Base-by-base conservation (phyloP, 2,329 filamentous ascomycete species). In the Fusarium nematophilum region DNA sequence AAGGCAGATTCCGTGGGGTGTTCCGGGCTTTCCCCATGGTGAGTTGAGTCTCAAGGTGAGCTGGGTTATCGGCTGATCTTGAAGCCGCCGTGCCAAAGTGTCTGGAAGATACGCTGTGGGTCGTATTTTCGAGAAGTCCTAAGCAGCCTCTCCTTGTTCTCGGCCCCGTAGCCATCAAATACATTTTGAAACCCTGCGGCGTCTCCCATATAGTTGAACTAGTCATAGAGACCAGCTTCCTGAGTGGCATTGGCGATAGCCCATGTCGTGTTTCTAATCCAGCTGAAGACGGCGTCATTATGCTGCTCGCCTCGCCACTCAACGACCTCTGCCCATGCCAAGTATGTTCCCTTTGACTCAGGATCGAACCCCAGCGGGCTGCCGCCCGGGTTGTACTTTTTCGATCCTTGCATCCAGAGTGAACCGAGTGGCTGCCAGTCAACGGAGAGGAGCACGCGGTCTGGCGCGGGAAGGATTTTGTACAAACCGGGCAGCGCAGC, bases 311-410 rank as follows among this genome's bases (percentile, higher is more conserved):
- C 51, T 2, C 40, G 60, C 59, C 61, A 64, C 10, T 64, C 61
- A 14, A 64, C 36, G 3, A 60, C 61, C 37, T 64, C 61, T 3
- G 59, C 59, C 59, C 59, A 64, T 3, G 51, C 51, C 5, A 64
- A 37, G 5, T 64, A 64, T 1, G 56, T 60, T 4, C 61, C 61
- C 26, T 64, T 60, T 0, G 36, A 30, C 15, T n/a, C 44, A 0
- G 38, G 72, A 2, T 64, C 47, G 3, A 64, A 10, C 0, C 59
- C 61, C 1, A 64, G 21, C 0, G 56, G 26, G n/a, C 63, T 64
- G 0, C 59, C 56, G 1, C 51, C 37, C 0, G 51, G 56, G 18
- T 64, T 64, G 11, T 42, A 33, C 6, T 57, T 60, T 2, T 47
- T 53, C 3, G 59, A 64, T 1, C 29, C 47, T 3, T 37, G 38